Evolutionary conservation across 495 filamentous ascomycete species (phyloP), one percentile per base, ranked within the genome.

Genomic region (Glonium stellatum): DNA sequence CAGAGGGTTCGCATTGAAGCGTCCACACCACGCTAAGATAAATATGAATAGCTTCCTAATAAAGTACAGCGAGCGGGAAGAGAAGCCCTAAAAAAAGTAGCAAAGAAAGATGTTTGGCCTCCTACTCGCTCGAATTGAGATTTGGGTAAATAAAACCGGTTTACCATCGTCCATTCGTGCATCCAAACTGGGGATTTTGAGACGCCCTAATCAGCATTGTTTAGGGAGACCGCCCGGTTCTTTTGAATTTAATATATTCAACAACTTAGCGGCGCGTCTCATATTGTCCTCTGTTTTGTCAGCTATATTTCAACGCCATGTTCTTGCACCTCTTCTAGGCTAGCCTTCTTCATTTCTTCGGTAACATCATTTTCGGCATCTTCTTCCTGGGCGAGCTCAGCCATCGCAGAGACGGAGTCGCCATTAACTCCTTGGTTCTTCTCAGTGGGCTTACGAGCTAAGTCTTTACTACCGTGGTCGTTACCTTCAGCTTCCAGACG

Each of bases 271-370:
- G n/a, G n/a, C n/a, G n/a, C n/a, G n/a, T 5, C 23, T 31, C 25
- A 15, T n/a, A 5, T 39, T 1, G 0, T 51, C 18, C 21, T 9
- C 5, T 1, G 18, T 25, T 10, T 27, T 51, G 15, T 8, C 48
- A 21, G 37, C 46, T 61, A 67, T 44, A 53, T 57, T 53, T 67
- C 61, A 23, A 46, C 61, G 12, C 23, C 31, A 10, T 22, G 58
- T 18, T 64, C 65, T 22, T 54, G 57, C 22, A 74, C 71, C 59
- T 86, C 82, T 71, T 85, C 83, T 31, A 86, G 67, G 55, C 76
- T 76, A 25, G 80, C 78, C 68, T 83, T 77, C 72, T 84, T 70
- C 56, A 86, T 69, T 60, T 86, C 84, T 31, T 82, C 78, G 0
- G 78, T 69, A 12, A 75, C 82, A 66, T 86, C 83, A 8, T 74